These are phyloP conservation scores for Xylariaceae sp. DNA, from an alignment of 2,329 filamentous ascomycete species.

Conservation along the genomic window DNA sequence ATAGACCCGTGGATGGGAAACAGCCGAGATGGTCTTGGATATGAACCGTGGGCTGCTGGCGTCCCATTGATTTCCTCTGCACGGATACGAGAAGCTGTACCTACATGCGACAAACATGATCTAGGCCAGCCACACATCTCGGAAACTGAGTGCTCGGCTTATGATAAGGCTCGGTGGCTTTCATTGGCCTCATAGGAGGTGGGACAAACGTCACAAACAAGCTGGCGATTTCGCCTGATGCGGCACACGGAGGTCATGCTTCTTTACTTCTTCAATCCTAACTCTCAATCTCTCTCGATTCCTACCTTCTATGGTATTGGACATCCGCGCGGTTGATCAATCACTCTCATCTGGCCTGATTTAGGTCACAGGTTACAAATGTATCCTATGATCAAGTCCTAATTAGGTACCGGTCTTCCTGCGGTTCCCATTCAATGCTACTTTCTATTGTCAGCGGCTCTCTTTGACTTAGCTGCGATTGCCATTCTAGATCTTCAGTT, in stretches of 20 bases:
- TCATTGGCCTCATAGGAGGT: constrained; percentile 10
- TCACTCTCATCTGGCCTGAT: not conserved
- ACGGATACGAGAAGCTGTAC: constrained; percentile 1
- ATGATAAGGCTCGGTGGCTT: constrained; percentile 1
- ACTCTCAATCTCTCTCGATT: not conserved
- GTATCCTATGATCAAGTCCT: not conserved
- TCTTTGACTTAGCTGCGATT: not conserved
- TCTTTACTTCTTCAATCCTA: not conserved
- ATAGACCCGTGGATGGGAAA: not conserved
- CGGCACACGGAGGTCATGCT: not conserved
- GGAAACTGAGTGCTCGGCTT: not conserved
- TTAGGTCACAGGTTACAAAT: not conserved
- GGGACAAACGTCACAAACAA: constrained; percentile 3
- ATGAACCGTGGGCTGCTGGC: not conserved
- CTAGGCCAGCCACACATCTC: constrained; percentile 1
- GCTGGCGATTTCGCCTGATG: not conserved
- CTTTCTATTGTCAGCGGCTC: not conserved
- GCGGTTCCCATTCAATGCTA: not conserved
- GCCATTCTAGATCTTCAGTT: not conserved
- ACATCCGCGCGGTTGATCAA: not conserved
- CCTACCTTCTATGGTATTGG: not conserved
- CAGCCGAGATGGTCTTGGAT: not conserved
- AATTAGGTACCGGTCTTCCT: not conserved
- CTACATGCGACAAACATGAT: not conserved
- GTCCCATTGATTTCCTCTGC: not conserved